These are phyloP conservation scores for Alternaria novae-zelandiae DNA, from an alignment of 2,329 filamentous ascomycete species.

Conservation along the genomic window DNA sequence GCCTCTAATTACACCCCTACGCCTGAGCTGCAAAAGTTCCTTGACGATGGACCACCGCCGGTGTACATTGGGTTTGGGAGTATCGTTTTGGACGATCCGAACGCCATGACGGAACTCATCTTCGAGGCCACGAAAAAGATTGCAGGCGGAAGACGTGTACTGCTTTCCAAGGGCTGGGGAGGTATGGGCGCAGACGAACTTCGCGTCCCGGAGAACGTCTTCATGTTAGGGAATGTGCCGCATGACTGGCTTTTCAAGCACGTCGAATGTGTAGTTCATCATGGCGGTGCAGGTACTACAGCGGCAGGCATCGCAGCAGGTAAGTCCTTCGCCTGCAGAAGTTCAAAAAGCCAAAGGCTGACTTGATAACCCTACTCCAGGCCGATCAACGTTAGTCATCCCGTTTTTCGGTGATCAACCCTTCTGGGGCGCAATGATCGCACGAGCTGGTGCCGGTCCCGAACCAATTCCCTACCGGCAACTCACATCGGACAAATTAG, in stretches of 20 bases:
- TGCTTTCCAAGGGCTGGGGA: slow-evolving; percentile 58
- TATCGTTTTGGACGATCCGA: slow-evolving; percentile 61
- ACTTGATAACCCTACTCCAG: slow-evolving; percentile 54
- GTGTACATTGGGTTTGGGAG: slow-evolving; percentile 65
- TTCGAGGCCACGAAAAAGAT: slow-evolving; percentile 52
- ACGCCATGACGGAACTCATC: slow-evolving; percentile 53
- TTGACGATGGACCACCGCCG: slow-evolving; percentile 57
- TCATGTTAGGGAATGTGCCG: slow-evolving; percentile 69
- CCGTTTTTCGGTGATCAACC: slow-evolving; percentile 74
- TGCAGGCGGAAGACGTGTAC: slow-evolving; percentile 48
- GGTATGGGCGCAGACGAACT: background rate
- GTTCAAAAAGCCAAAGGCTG: too few species aligned
- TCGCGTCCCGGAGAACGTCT: slow-evolving; percentile 50
- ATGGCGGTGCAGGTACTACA: slow-evolving; percentile 84
- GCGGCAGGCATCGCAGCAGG: slow-evolving; percentile 65
- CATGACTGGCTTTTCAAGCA: slow-evolving; percentile 86
- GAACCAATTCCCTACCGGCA: slow-evolving; percentile 56
- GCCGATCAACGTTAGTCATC: slow-evolving; percentile 79
- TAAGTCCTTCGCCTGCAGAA: background rate
- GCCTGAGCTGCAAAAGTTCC: slow-evolving; percentile 50
- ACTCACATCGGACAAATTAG: slow-evolving; percentile 48
- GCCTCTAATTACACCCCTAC: slow-evolving; percentile 49
- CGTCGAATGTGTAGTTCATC: slow-evolving; percentile 80
- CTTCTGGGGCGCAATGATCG: slow-evolving; percentile 61
- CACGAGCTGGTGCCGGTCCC: slow-evolving; percentile 58